Evolutionary conservation across 169 alveolate species (phyloP), one percentile per base, ranked within the genome.

Genomic region (Toxoplasma gondii): DNA sequence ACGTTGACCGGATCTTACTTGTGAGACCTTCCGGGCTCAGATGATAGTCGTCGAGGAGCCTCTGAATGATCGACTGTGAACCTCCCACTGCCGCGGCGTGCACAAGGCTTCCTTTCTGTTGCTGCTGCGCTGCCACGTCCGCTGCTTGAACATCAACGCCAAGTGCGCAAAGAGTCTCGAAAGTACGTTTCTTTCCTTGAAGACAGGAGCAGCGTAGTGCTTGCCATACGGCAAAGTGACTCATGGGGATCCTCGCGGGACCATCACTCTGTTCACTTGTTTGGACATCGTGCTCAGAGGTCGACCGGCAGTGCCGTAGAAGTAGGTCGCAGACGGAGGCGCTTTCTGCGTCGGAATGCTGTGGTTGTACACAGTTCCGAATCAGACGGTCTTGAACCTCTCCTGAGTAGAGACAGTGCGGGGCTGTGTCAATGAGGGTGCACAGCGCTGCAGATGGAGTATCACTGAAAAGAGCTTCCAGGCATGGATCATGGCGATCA

Each of bases 41-140:
- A 2, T 34, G 38, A 54, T 88, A 78, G 44, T 49, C 58, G 24
- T 80, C 38, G 16, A 67, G 41, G 29, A 88, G 93, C 58, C 86
- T 43, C 86, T 88, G 93, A 16, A 88, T 34, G 39, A 67, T 88
- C 44, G 93, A 80, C 43, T 58, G 39, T 36, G 93, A 88, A 10
- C 93, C 93, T 10, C 93, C 93, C 84, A 88, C 70, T 64, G 93
- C 93, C 16, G 93, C 93, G 36, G 93, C 93, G 70, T 88, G 93
- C 84, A 88, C 31, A 1, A 88, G 67, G 54, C 86, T 34, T 16
- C 93, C 86, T 22, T 49, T 41, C 9, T 82, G 86, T 27, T 88
- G 93, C 67, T 88, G 58, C 86, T 58, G 93, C 93, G 70, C 86
- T 58, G 70, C 41, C 64, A 5, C 19, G 27, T 88, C 86, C 0